Conservation (phyloP, 257 asterid genomes). For the Solanum arcanum region DNA sequence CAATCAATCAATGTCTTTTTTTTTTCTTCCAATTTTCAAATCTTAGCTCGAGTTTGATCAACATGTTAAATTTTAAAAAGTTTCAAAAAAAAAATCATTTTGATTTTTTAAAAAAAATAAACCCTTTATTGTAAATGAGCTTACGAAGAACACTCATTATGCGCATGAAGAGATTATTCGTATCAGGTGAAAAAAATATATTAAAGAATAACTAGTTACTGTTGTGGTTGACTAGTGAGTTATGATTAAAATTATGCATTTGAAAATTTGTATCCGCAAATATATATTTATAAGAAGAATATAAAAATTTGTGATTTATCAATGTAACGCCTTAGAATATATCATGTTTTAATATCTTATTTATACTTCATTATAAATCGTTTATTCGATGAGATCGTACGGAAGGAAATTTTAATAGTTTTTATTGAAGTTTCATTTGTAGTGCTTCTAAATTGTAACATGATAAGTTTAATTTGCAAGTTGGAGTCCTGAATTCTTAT, state of each 20-base stretch:
- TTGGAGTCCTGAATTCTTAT: not conserved
- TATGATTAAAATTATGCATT: not conserved
- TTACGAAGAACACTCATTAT: not conserved
- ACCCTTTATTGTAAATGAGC: too few species aligned
- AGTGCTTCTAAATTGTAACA: not conserved
- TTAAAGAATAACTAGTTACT: too few species aligned
- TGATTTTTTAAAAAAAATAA: too few species aligned
- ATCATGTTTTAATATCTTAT: not conserved
- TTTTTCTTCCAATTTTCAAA: not conserved
- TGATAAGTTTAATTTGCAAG: not conserved
- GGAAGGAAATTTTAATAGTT: too few species aligned
- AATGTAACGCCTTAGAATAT: fast-evolving
- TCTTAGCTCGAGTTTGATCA: not conserved
- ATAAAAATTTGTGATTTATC: too few species aligned
- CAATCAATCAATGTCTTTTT: not conserved
- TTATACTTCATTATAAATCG: too few species aligned
- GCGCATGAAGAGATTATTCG: not conserved
- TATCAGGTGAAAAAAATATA: too few species aligned
- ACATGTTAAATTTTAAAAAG: not conserved
- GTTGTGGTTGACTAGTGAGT: too few species aligned
- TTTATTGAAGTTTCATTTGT: not conserved
- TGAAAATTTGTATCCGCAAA: too few species aligned
- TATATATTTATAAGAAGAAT: too few species aligned
- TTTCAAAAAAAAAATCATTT: too few species aligned
- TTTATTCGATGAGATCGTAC: too few species aligned